phyloP scores from a whole-genome alignment of 768 basidiomycete species.

The Serendipita sp. region DNA sequence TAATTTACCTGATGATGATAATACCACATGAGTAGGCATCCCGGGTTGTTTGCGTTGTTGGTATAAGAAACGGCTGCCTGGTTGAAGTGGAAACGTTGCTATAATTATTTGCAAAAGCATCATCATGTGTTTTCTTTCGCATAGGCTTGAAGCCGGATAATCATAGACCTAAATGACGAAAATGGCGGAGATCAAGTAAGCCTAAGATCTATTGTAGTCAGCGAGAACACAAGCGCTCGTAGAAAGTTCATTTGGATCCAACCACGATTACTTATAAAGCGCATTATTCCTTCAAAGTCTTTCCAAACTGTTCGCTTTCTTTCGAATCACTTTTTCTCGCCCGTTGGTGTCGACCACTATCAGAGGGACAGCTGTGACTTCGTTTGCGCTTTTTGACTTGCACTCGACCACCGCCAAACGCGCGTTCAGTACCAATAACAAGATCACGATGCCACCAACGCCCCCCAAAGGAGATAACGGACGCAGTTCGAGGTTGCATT shows the following conservation, averaged over 20 bases:
- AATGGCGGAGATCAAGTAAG: background rate
- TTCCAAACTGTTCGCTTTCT: background rate
- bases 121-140: background rate
- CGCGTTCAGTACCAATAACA: background rate
- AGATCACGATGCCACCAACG: slow-evolving; percentile 10
- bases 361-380: background rate
- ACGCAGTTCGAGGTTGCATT: slow-evolving; percentile 59
- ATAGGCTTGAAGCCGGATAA: background rate
- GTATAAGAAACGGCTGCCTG: background rate
- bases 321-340: background rate
- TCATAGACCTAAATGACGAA: background rate
- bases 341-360: background rate
- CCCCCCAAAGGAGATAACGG: slow-evolving; percentile 7
- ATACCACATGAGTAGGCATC: background rate
- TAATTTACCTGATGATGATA: background rate
- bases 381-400: background rate
- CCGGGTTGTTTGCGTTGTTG: background rate
- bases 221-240: background rate
- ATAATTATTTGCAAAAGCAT: too few relatives aligned
- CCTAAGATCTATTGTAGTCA: background rate
- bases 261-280: background rate
- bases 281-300: background rate
- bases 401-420: background rate
- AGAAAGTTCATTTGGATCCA: background rate
- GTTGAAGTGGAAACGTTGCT: background rate